Evolutionary conservation across 352 stramenopile species (phyloP).

Genomic region (Globisporangium polare): DNA sequence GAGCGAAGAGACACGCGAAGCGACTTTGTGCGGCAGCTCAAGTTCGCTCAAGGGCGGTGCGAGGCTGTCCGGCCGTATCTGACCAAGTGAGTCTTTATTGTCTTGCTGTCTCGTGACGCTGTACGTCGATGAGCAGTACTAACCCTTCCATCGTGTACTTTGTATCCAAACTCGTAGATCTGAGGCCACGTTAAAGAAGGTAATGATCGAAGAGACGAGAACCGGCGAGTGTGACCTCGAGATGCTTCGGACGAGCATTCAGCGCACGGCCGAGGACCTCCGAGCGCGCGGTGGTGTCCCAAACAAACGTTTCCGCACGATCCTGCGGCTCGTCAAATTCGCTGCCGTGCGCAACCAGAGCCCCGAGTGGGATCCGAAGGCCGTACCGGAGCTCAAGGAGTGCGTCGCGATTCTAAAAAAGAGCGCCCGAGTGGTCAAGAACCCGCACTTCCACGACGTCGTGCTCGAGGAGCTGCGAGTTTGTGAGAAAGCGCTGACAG

Average conservation of each 20-base stretch:
- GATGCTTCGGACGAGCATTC: neutral
- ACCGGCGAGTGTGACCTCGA: neutral
- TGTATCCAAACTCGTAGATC: neutral
- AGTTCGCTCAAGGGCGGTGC: neutral
- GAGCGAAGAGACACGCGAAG: slow-evolving; percentile 1
- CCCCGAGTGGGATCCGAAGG: neutral
- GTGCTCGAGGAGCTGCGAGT: neutral
- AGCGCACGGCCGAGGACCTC: neutral
- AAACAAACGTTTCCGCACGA: neutral
- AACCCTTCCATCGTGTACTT: neutral
- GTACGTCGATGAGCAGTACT: neutral
- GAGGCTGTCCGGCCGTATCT: neutral
- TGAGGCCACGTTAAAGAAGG: neutral
- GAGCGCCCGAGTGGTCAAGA: neutral
- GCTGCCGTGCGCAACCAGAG: slow-evolving; percentile 1
- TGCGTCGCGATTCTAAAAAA: neutral
- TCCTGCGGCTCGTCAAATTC: neutral
- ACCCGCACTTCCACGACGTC: neutral
- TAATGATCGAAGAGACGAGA: neutral
- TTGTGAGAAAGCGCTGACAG: neutral
- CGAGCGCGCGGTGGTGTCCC: neutral
- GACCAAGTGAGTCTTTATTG: neutral
- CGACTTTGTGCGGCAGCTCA: slow-evolving; percentile 2
- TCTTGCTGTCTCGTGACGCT: neutral
- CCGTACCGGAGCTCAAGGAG: slow-evolving; percentile 1